Evolutionary conservation across 139 green algal genomes (phyloP), one percentile per base, ranked within the genome.

Genomic region (Picochlorum sp.): DNA sequence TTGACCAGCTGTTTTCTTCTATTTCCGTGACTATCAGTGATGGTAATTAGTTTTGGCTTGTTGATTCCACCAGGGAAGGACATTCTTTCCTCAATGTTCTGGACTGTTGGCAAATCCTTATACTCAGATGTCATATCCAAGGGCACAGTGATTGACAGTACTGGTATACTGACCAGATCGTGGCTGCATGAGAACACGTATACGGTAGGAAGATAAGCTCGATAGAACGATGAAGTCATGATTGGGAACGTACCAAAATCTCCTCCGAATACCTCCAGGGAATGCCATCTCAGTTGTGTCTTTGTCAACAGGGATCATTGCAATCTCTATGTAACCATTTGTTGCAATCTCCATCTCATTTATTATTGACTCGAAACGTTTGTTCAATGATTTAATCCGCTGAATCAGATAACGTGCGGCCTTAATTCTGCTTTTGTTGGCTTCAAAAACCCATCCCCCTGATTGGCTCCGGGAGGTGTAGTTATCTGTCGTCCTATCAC

Each of bases 51-150:
- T 78, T 96, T 96, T 61, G 91, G 91, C 47, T 62, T 79, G 68
- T 97, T 96, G 61, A 97, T 83, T 66, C 90, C 90, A 1, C 85
- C 87, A 11, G 82, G 80, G 62, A 92, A 82, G 26, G 59, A 62
- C 13, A 90, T 75, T 30, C 60, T 56, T 63, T 65, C 60, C 20
- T 71, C 64, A 80, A 91, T 79, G 57, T 15, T 38, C 9, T 23
- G 37, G 61, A 91, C 68, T 57, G 73, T 51, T 4, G 83, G 72
- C 44, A 90, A 49, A 37, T 63, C 58, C 10, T 68, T 54, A 69
- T 95, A 95, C 16, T 11, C 15, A 54, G 59, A 72, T 3, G 41
- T 49, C 6, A 74, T 71, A 61, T 89, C 77, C 41, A 89, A 56
- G 5, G 70, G 59, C 30, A 95, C 15, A 0, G 49, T 52, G 7